phyloP scores from a whole-genome alignment of 148 eudicot genomes.

The Camellia japonica region DNA sequence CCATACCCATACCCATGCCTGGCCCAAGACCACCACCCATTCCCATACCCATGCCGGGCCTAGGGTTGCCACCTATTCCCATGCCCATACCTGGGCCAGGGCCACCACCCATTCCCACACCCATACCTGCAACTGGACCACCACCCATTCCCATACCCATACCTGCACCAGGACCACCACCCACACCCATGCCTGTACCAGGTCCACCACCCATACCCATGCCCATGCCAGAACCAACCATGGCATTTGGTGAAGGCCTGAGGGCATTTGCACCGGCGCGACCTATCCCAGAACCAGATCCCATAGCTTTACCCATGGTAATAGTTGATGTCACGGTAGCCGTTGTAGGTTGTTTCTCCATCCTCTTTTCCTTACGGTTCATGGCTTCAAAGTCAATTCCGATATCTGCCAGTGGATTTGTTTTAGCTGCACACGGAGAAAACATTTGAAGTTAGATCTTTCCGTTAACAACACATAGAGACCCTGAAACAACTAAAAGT shows the following conservation, averaged over 20 bases:
- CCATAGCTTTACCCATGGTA: constrained; percentile 98
- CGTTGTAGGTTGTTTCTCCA: constrained; percentile 81
- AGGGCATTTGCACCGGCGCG: constrained; percentile 70
- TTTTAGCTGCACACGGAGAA: constrained; percentile 65
- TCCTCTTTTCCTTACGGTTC: constrained; percentile 90
- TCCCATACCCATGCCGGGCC: constrained; percentile 38
- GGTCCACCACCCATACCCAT: constrained; percentile 27
- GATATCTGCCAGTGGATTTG: constrained; percentile 77
- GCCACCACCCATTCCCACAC: constrained; percentile 22
- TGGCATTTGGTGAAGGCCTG: constrained; percentile 54
- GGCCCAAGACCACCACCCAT: too few species aligned
- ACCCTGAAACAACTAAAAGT: neutral
- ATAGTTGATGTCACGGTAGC: constrained; percentile 55
- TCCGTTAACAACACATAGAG: neutral
- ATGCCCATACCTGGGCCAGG: constrained; percentile 29
- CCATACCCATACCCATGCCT: constrained; percentile 33
- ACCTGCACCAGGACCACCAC: constrained; percentile 17
- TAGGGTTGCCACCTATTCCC: constrained; percentile 9
- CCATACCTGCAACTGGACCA: constrained; percentile 16
- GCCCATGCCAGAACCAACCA: constrained; percentile 58
- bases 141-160: constrained; percentile 28
- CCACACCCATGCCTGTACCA: constrained; percentile 34
- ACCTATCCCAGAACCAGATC: constrained; percentile 92
- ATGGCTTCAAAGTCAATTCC: constrained; percentile 93
- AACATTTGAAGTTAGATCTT: constrained; percentile 1